These are phyloP conservation scores for Curvularia lunata DNA, from an alignment of 2,329 filamentous ascomycete species.

Conservation along the genomic window DNA sequence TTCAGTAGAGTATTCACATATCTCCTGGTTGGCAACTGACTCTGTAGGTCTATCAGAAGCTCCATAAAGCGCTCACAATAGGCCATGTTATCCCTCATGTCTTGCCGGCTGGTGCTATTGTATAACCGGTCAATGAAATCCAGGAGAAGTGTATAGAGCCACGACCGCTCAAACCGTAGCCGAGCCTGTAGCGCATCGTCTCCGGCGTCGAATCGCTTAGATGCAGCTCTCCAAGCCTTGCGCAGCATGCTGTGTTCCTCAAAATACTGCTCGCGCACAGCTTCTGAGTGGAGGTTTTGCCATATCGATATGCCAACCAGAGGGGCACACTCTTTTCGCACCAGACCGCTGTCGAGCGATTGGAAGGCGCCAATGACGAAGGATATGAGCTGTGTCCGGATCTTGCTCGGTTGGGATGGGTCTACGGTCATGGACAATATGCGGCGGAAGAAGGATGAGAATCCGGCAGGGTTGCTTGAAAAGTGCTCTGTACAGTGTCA, in stretches of 20 bases:
- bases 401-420: conserved; percentile 50
- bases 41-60: conserved; percentile 86
- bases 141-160: conserved; percentile 85
- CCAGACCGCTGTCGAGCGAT: conserved; percentile 84
- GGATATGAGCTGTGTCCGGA: conserved; percentile 79
- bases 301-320: conserved; percentile 94
- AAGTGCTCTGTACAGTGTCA: conserved; percentile 69
- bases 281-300: conserved; percentile 86
- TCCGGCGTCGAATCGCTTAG: conserved; percentile 84
- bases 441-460: conserved; percentile 87
- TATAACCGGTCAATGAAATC: conserved; percentile 82
- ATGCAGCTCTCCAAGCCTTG: conserved; percentile 89
- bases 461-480: conserved; percentile 75
- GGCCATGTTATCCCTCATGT: conserved; percentile 65
- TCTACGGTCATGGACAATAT: conserved; percentile 82
- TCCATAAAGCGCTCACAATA: conserved; percentile 96
- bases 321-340: conserved; percentile 95
- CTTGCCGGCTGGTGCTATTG: conserved; percentile 40
- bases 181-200: conserved; percentile 80
- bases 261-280: conserved; percentile 73
- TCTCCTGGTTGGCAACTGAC: conserved; percentile 89
- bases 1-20: conserved; percentile 89
- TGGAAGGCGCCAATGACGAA: conserved; percentile 94
- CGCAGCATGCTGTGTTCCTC: conserved; percentile 75
- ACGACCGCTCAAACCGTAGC: conserved; percentile 88